phyloP scores from a whole-genome alignment of 1,284 basidiomycete species.

The Ganoderma resinaceum region DNA sequence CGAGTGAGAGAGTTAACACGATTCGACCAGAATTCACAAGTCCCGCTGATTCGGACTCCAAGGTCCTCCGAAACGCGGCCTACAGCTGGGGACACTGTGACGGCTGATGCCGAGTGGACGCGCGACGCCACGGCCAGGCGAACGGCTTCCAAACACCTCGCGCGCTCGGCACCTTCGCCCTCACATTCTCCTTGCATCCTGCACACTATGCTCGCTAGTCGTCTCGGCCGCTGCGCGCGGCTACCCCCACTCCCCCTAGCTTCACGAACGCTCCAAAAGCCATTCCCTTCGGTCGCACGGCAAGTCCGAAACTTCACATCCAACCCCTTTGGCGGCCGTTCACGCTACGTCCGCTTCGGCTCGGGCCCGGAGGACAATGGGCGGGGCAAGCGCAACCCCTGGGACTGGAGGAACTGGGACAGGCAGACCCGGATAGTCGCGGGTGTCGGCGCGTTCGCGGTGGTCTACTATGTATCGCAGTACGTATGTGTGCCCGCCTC shows the following conservation, averaged over 20 bases:
- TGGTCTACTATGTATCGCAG: slow-evolving; percentile 66
- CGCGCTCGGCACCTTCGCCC: not conserved
- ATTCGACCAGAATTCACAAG: no score
- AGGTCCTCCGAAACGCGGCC: no score
- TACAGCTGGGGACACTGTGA: no score
- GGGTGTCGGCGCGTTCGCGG: slow-evolving; percentile 45
- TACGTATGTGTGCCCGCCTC: slow-evolving; percentile 44
- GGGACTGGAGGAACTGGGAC: slow-evolving; percentile 35
- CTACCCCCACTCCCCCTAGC: not conserved
- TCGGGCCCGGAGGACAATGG: slow-evolving; percentile 14
- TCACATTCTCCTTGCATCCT: not conserved
- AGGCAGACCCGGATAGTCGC: slow-evolving; percentile 29
- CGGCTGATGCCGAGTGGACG: not conserved
- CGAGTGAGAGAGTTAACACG: no score
- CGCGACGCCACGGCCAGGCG: not conserved
- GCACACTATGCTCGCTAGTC: slow-evolving; percentile 17
- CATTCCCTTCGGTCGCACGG: not conserved
- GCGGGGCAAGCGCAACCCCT: slow-evolving; percentile 25
- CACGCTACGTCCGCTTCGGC: slow-evolving; percentile 38
- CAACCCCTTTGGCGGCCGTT: slow-evolving; percentile 14
- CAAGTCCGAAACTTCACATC: not conserved
- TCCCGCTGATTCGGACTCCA: no score
- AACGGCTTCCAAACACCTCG: not conserved
- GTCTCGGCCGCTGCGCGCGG: slow-evolving; percentile 18
- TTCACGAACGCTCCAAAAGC: not conserved